Evolutionary conservation across 2,329 filamentous ascomycete species (phyloP).

Genomic region (Sporothrix humicola): DNA sequence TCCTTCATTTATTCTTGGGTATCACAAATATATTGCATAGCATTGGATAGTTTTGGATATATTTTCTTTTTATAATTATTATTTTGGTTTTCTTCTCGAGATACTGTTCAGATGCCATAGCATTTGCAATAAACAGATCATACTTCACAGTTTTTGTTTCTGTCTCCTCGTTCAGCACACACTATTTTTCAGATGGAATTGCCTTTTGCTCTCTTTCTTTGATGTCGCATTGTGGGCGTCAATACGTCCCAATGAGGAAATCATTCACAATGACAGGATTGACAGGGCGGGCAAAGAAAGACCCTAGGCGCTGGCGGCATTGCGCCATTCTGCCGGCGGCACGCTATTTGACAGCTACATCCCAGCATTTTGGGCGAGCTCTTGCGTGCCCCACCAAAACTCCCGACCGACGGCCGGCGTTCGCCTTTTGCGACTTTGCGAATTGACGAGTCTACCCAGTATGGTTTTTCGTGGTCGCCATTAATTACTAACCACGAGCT

Average conservation of each 20-base stretch:
- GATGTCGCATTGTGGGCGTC: not conserved
- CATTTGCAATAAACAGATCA: too few species aligned
- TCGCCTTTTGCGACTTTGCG: not conserved
- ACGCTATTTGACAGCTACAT: constrained; percentile 25
- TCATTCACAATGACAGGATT: not conserved
- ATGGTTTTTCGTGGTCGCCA: constrained; percentile 16
- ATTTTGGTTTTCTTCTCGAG: not conserved
- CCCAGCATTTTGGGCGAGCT: constrained; percentile 6
- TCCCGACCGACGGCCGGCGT: constrained; percentile 31
- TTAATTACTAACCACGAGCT: not conserved
- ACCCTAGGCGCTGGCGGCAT: constrained; percentile 29
- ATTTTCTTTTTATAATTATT: not conserved
- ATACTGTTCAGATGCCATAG: not conserved
- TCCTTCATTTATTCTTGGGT: not conserved
- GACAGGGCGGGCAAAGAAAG: constrained; percentile 1
- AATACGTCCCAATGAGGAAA: constrained; percentile 7
- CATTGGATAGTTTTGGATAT: not conserved
- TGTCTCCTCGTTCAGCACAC: not conserved
- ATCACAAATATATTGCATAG: not conserved
- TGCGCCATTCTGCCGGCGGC: constrained; percentile 34
- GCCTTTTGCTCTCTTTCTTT: too few species aligned
- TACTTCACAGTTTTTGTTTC: too few species aligned
- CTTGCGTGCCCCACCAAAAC: constrained; percentile 24
- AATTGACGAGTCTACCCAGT: not conserved
- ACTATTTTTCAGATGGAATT: not conserved